Conservation (phyloP, 495 filamentous ascomycete genomes). For the Umbilicaria muhlenbergii region DNA sequence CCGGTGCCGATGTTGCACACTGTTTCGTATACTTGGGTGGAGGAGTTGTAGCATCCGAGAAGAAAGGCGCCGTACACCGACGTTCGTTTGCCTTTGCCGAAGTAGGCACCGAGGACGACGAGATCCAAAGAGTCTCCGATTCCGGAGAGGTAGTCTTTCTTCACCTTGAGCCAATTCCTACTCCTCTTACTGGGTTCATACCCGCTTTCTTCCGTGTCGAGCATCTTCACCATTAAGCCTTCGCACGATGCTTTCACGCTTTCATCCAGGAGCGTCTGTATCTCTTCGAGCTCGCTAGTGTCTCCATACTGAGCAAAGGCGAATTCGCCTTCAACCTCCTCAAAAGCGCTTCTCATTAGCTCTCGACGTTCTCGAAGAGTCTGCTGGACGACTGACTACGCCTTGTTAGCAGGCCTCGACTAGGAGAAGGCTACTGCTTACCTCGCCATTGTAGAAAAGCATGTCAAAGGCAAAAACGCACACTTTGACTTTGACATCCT, state of each 20-base stretch:
- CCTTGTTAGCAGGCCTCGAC: background rate
- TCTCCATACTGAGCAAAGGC: constrained; percentile 76
- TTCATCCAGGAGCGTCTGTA: constrained; percentile 81
- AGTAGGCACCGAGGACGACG: constrained; percentile 88
- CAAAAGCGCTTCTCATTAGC: constrained; percentile 58
- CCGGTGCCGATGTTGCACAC: constrained; percentile 98
- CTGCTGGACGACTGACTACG: constrained; percentile 64
- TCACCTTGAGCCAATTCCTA: constrained; percentile 97
- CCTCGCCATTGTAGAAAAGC: constrained; percentile 84
- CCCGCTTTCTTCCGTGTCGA: constrained; percentile 76
- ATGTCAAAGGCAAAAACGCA: constrained; percentile 97
- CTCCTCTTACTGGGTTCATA: constrained; percentile 92
- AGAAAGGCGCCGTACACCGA: constrained; percentile 91
- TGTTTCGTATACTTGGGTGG: constrained; percentile 68
- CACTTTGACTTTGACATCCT: constrained; percentile 93
- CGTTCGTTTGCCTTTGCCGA: constrained; percentile 87
- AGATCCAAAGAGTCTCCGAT: constrained; percentile 93
- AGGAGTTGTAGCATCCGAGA: constrained; percentile 79
- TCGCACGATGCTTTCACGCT: constrained; percentile 90
- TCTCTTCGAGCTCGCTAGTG: constrained; percentile 81
- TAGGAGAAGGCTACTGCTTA: constrained; percentile 15
- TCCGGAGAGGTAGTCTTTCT: constrained; percentile 91
- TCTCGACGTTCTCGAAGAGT: constrained; percentile 71
- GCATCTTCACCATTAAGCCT: constrained; percentile 98
- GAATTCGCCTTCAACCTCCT: constrained; percentile 73